Percentiles rank a stretch among this genome's conserved stretches.
These are phyloP conservation scores for Nicotiana undulata DNA, from an alignment of 257 asterid species.

Conservation along the genomic window DNA sequence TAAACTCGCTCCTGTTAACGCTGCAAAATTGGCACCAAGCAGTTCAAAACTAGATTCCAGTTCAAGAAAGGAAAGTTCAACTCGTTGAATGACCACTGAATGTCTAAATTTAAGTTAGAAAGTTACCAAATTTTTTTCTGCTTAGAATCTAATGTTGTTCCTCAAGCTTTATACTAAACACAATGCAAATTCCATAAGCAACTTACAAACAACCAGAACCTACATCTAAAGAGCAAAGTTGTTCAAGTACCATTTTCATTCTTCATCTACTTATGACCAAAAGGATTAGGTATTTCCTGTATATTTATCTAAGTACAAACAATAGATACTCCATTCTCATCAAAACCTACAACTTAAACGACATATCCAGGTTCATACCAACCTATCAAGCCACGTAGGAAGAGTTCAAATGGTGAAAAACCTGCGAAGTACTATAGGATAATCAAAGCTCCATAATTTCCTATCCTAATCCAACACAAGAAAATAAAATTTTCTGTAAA, in stretches of 20 bases:
- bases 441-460: conserved; percentile 2
- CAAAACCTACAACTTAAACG: no score
- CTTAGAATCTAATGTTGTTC: not conserved
- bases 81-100: not conserved
- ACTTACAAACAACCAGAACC: not conserved
- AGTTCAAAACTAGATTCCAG: not conserved
- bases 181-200: not conserved
- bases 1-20: not conserved
- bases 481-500: not conserved
- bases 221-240: not conserved
- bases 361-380: not conserved
- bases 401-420: not conserved
- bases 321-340: not conserved
- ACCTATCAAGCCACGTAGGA: not conserved
- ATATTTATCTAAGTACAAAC: not conserved
- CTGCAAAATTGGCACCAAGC: not conserved
- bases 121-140: not conserved
- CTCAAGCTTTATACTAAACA: not conserved
- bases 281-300: not conserved
- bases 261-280: not conserved
- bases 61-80: not conserved
- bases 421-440: not conserved
- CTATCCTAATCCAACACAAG: not conserved
- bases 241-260: not conserved
- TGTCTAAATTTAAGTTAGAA: not conserved